Conservation (phyloP, 179 eudicot species). For the Camellia oleifera region DNA sequence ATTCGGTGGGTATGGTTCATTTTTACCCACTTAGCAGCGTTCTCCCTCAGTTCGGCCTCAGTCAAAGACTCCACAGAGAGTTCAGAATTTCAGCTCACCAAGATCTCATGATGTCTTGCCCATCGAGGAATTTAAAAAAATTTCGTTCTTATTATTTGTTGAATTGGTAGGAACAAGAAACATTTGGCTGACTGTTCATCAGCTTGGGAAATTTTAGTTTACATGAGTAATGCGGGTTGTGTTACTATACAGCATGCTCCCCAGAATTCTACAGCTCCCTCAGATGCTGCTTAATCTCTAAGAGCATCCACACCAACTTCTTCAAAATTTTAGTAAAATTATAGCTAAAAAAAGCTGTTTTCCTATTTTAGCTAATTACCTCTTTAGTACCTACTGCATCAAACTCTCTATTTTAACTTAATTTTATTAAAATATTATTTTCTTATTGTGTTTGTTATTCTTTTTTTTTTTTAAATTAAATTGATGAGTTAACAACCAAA, state of each 20-base stretch:
- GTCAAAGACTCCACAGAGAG: constrained; percentile 32
- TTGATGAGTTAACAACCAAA: too few species aligned
- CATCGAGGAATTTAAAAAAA: constrained; percentile 33
- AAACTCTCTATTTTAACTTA: too few species aligned
- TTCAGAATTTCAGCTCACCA: constrained; percentile 29
- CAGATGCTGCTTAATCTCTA: constrained; percentile 19
- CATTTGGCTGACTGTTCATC: constrained; percentile 6
- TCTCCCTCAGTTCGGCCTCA: constrained; percentile 37
- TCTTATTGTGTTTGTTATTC: too few species aligned
- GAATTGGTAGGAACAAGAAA: constrained; percentile 11
- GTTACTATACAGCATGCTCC: constrained; percentile 37
- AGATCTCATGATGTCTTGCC: constrained; percentile 26
- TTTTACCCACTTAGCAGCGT: constrained; percentile 52
- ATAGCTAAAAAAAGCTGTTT: too few species aligned
- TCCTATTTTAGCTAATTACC: too few species aligned
- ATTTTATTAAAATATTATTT: too few species aligned
- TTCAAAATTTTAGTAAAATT: too few species aligned
- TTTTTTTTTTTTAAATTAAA: too few species aligned
- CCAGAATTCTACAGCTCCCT: constrained; percentile 19
- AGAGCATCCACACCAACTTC: not conserved
- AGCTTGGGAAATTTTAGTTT: constrained; percentile 21
- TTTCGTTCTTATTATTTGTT: not conserved
- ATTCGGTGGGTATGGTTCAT: constrained; percentile 69
- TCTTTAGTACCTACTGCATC: too few species aligned
- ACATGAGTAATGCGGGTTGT: constrained; percentile 26